Percentiles rank a stretch among this genome's conserved stretches.
Conservation (phyloP, 148 eudicot species). For the Rhododendron mucronatum region DNA sequence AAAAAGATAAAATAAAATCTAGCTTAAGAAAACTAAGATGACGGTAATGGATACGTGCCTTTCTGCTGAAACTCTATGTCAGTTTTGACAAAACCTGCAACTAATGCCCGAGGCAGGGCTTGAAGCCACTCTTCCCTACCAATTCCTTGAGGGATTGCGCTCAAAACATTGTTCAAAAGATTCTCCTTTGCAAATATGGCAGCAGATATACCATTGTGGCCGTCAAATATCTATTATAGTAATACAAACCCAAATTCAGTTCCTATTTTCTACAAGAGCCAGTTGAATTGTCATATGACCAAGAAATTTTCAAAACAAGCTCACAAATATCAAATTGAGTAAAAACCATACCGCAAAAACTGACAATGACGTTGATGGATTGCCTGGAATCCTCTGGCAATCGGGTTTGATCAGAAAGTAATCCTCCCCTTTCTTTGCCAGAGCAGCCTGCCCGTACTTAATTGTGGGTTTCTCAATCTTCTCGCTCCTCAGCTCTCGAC, state of each 20-base stretch:
- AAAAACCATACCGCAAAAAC: slow-evolving; percentile 68
- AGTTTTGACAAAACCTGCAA: slow-evolving; percentile 98
- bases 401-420: slow-evolving; percentile 72
- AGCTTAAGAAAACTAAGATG: background rate
- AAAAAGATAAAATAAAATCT: background rate
- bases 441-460: slow-evolving; percentile 88
- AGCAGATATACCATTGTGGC: slow-evolving; percentile 97
- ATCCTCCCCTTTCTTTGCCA: slow-evolving; percentile 98
- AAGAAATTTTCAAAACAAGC: slow-evolving; percentile 1
- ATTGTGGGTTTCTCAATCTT: slow-evolving; percentile 70
- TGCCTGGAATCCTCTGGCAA: slow-evolving; percentile 73
- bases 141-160: slow-evolving; percentile 76
- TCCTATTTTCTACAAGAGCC: background rate
- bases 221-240: slow-evolving; percentile 73
- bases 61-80: slow-evolving; percentile 95
- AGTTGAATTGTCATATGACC: background rate
- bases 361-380: slow-evolving; percentile 70
- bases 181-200: slow-evolving; percentile 87
- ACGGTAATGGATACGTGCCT: slow-evolving; percentile 38
- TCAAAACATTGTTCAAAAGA: slow-evolving; percentile 72
- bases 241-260: slow-evolving; percentile 14
- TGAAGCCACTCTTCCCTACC: slow-evolving; percentile 92
- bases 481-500: slow-evolving; percentile 80
- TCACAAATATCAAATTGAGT: slow-evolving; percentile 5
- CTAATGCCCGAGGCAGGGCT: slow-evolving; percentile 88